Conservation (phyloP, 345 rosid species). For the Populus ilicifolia region DNA sequence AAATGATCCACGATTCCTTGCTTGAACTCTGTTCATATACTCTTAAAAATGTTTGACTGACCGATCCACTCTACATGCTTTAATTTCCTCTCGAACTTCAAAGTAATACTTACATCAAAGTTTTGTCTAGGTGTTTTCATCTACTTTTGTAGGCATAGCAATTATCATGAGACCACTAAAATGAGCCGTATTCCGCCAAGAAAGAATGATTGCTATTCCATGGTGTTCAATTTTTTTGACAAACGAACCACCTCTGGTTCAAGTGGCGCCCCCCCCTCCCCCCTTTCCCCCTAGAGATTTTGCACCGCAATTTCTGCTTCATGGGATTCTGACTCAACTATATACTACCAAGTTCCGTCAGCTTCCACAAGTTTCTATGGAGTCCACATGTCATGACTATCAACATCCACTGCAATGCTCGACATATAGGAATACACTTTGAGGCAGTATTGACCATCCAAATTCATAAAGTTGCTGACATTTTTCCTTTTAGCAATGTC, state of each 20-base stretch:
- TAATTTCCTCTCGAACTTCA: no score
- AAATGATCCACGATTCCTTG: background rate
- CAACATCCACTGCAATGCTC: background rate
- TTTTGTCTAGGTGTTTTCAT: background rate
- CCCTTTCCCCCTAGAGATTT: background rate
- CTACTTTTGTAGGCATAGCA: background rate
- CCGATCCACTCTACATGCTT: no score
- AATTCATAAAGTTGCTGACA: background rate
- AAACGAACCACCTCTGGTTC: background rate
- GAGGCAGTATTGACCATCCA: background rate
- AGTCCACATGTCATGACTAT: constrained; percentile 4
- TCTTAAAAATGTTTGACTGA: no score
- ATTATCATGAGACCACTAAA: background rate
- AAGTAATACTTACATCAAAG: no score
- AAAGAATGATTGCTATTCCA: background rate
- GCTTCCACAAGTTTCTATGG: constrained; percentile 5
- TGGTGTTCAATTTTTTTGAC: background rate
- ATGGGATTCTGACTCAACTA: constrained; percentile 32
- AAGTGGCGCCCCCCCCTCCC: background rate
- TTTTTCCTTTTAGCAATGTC: background rate
- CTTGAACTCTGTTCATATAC: no score
- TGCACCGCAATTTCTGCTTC: constrained; percentile 4
- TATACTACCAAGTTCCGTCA: background rate
- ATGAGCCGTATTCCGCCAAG: background rate
- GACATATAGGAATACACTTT: constrained; percentile 16